Evolutionary conservation across 2,329 filamentous ascomycete species (phyloP).

Genomic region (Aspergillus nomiae): DNA sequence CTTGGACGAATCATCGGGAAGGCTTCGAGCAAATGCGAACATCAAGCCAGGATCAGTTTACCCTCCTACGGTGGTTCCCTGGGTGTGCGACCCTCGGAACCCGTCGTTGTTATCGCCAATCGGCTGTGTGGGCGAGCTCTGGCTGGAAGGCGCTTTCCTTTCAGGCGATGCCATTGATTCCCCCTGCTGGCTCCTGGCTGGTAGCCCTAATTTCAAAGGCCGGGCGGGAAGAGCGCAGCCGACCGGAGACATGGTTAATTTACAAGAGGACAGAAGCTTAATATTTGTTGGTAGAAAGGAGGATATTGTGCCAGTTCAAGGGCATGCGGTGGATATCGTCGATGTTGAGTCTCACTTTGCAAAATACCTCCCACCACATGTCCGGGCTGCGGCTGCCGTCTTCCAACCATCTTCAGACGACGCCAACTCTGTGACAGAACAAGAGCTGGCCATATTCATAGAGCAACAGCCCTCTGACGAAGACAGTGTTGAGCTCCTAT

Average conservation of each 20-base stretch:
- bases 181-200: conserved; percentile 33
- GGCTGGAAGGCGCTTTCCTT: conserved; percentile 44
- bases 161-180: conserved; percentile 24
- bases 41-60: conserved; percentile 33
- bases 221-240: conserved; percentile 32
- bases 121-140: conserved; percentile 41
- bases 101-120: conserved; percentile 42
- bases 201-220: conserved; percentile 33
- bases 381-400: conserved; percentile 32
- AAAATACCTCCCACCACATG: conserved; percentile 34
- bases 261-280: conserved; percentile 31
- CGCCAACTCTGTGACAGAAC: conserved; percentile 20
- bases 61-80: conserved; percentile 33
- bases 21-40: conserved; percentile 23
- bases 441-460: conserved; percentile 34
- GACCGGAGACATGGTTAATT: conserved; percentile 36
- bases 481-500: conserved; percentile 30
- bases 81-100: conserved; percentile 36
- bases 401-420: conserved; percentile 16
- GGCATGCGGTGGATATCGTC: conserved; percentile 42
- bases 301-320: conserved; percentile 34
- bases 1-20: conserved; percentile 29
- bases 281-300: conserved; percentile 38
- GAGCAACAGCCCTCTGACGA: conserved; percentile 31
- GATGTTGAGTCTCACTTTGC: conserved; percentile 44